These are phyloP conservation scores for Pleomassaria siparia DNA, from an alignment of 2,329 filamentous ascomycete species.

Conservation along the genomic window DNA sequence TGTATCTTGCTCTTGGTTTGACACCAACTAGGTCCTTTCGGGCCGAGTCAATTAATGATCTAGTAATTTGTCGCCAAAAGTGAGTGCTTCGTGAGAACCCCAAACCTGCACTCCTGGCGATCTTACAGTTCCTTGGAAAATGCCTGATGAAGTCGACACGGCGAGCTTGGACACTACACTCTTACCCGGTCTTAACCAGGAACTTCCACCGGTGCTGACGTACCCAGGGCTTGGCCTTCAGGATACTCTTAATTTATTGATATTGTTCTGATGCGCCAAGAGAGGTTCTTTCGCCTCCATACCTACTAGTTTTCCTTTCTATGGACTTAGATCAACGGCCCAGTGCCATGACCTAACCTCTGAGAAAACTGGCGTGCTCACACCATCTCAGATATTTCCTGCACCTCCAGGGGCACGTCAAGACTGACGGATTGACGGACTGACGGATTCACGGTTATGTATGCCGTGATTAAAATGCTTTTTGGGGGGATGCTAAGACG, in stretches of 20 bases:
- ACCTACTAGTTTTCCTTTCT: constrained; percentile 11
- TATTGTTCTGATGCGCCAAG: constrained; percentile 13
- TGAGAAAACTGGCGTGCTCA: constrained; percentile 6
- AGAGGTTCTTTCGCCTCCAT: background rate
- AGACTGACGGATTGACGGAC: background rate
- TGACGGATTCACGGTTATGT: constrained; percentile 12
- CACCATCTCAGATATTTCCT: constrained; percentile 6
- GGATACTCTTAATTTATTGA: constrained; percentile 15
- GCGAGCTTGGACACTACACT: constrained; percentile 9
- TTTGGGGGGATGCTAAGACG: constrained; percentile 3
- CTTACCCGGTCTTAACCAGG: constrained; percentile 9
- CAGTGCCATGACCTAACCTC: constrained; percentile 5
- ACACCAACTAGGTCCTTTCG: too few relatives aligned
- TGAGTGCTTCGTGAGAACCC: too few relatives aligned
- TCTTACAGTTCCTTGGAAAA: background rate
- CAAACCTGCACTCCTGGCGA: constrained; percentile 3
- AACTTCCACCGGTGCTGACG: constrained; percentile 13
- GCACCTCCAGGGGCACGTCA: background rate
- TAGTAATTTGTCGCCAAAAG: too few relatives aligned
- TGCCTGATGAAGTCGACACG: background rate
- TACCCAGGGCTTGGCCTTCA: constrained; percentile 8
- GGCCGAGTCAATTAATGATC: constrained; percentile 1
- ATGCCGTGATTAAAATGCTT: constrained; percentile 17
- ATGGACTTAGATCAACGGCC: constrained; percentile 10
- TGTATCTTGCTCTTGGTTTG: too few relatives aligned